Evolutionary conservation across 2,329 filamentous ascomycete genomes (phyloP).

Genomic region (Colletotrichum spinosum): DNA sequence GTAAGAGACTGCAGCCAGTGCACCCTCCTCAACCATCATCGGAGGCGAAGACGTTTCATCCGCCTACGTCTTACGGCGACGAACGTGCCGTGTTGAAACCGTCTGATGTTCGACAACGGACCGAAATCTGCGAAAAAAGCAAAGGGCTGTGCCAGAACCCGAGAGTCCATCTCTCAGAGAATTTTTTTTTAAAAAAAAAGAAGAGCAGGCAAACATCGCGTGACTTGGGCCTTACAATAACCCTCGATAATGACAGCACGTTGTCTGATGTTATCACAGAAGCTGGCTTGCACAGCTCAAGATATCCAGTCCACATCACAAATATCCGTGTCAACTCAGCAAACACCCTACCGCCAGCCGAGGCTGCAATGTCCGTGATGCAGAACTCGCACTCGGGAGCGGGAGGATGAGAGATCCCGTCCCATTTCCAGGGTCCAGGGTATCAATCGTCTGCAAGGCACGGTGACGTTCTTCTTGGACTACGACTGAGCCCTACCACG

Average conservation of each 20-base stretch:
- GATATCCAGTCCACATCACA: no score
- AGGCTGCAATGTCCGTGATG: neutral
- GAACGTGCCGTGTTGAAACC: conserved; percentile 30
- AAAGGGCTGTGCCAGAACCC: neutral
- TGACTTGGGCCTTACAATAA: no score
- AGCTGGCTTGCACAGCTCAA: no score
- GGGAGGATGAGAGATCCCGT: conserved; percentile 9
- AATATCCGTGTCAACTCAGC: neutral
- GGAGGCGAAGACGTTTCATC: conserved; percentile 30
- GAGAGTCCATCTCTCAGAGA: neutral
- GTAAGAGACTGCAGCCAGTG: neutral
- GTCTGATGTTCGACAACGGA: conserved; percentile 23
- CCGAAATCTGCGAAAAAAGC: conserved; percentile 3
- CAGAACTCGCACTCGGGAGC: conserved; percentile 21
- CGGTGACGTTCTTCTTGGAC: no score
- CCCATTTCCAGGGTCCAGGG: neutral
- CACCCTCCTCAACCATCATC: conserved; percentile 17
- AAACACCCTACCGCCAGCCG: conserved; percentile 1
- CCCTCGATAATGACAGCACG: no score
- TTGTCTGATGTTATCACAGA: no score
- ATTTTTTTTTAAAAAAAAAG: no score
- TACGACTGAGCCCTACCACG: no score
- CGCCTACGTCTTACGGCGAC: conserved; percentile 23
- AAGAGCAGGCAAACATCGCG: no score
- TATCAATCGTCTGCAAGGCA: no score